Base-by-base conservation (phyloP, 1,139 yeast species). In the Pneumocystis wakefieldiae region DNA sequence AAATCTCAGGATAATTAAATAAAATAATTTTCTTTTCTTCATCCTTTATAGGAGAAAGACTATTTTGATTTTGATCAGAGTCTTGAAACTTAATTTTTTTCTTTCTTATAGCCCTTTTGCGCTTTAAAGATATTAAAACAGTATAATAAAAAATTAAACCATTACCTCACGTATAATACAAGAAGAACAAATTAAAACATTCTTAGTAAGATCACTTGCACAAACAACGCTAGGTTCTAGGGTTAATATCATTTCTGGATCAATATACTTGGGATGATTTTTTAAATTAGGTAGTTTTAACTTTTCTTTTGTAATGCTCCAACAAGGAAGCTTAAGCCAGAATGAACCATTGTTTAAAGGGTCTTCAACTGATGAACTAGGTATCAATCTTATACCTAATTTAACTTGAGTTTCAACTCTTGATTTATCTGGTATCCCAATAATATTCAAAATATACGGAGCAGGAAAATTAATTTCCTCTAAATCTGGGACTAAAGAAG, bases 361-460 rank as follows among this genome's bases (percentile, higher is more conserved):
- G 64, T 80, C 79, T 71, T 87, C 85, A 7, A 81, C 79, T 4
- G 95, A 94, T 12, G 88, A 81, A 1, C 41, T 48, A 24, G 12
- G 19, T 2, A n/a, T 83, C 78, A 89, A 76, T 7, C 81, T 74
- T 38, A 92, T 75, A 62, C 81, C 79, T 64, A 92, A 77, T 73
- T 89, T 91, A 72, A 91, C 88, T 75, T 92, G 97, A 28, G 97
- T 92, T 74, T 92, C 98, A 5, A 92, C 97, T 68, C 98, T 81
- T 10, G 96, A 88, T 69, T 83, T 83, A 0, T 58, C 37, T 5
- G 97, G 97, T 62, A 91, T 76, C 64, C 84, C 86, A 14, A 79
- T 75, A 1, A 90, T 76, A 38, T 76, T 74, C 65, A 91, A 71
- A 63, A 79, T 76, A 73, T 83, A 86, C 17, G 37, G 24, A 24